Base-by-base conservation (phyloP, 1,284 basidiomycete species). In the Amylostereum areolatum region DNA sequence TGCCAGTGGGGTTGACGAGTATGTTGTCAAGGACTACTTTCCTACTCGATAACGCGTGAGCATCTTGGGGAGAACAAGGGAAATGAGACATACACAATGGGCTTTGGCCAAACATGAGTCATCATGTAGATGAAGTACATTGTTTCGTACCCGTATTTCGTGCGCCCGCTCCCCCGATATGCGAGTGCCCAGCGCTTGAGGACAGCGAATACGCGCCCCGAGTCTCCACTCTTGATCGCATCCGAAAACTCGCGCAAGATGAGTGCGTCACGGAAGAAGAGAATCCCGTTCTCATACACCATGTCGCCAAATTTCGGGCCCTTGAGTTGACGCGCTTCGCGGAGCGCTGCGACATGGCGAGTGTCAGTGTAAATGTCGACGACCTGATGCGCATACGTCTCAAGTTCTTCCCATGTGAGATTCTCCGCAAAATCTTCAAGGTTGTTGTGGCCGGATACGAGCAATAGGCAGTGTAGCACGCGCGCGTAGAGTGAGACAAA, bases 111-210 rank as follows among this genome's bases (percentile, higher is more conserved):
- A 0, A 73, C 66, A 44, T 63, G 55, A 0, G 56, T 59, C 0
- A 71, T 33, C 46, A 72, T 67, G 49, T 75, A 71, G 0, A 72
- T 59, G 1, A 72, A 48, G 47, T 66, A 61, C 0, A 74, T 53
- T 57, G 68, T 63, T 52, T 71, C 67, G 35, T 70, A 57, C 0
- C 69, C 70, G 50, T 75, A 73, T 54, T 73, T 72, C 0, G 59
- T 54, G 0, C 62, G 61, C 0, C 67, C 68, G 39, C 58, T 64
- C 1, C 67, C 67, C 2, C 66, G 64, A 49, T 57, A 71, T 10
- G 57, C 57, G 1, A 67, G 49, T 0, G 64, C 63, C 52, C 60
- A 64, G 3, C 59, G 37, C 53, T 72, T 73, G 0, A 72, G 51
- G 1, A 68, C 53, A 1, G 62, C 32, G 5, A 69, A n/a, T 4